These are phyloP conservation scores for Fusarium chlamydosporum DNA, from an alignment of 2,329 filamentous ascomycete species.

Conservation along the genomic window DNA sequence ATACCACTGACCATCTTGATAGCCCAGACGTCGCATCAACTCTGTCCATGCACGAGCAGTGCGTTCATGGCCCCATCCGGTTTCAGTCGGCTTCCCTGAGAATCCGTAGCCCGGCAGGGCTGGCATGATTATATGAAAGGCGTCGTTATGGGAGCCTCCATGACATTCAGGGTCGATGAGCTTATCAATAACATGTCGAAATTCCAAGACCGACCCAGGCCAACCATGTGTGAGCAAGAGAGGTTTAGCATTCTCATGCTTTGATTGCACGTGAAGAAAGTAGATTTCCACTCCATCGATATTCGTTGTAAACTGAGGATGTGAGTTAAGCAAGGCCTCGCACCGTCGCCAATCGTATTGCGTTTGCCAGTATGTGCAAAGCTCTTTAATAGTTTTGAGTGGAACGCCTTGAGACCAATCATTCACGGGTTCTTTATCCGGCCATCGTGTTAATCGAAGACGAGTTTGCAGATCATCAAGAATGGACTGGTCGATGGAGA, in stretches of 20 bases:
- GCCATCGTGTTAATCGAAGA: constrained; percentile 18
- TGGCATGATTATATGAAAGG: constrained; percentile 21
- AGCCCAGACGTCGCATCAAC: constrained; percentile 15
- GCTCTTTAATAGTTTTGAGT: neutral
- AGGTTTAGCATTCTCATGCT: constrained; percentile 5
- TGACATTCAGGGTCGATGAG: constrained; percentile 13
- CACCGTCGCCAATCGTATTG: constrained; percentile 23
- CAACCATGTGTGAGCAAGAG: constrained; percentile 27
- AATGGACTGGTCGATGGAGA: constrained; percentile 1
- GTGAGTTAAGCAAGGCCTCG: constrained; percentile 13
- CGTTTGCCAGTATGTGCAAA: constrained; percentile 20
- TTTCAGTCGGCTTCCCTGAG: constrained; percentile 22
- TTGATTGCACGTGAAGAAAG: constrained; percentile 21
- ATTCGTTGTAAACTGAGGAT: constrained; percentile 16
- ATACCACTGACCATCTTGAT: constrained; percentile 5
- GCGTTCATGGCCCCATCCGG: constrained; percentile 10
- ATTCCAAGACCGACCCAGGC: constrained; percentile 24
- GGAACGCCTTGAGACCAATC: constrained; percentile 28
- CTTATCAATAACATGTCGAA: constrained; percentile 12
- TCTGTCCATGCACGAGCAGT: constrained; percentile 23
- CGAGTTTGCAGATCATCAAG: constrained; percentile 15
- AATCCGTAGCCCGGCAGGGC: constrained; percentile 26
- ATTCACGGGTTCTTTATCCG: constrained; percentile 8
- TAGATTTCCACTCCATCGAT: constrained; percentile 22
- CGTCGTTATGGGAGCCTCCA: constrained; percentile 5